phyloP scores from a whole-genome alignment of 2,329 filamentous ascomycete species.

The Sordariomycetes sp. region DNA sequence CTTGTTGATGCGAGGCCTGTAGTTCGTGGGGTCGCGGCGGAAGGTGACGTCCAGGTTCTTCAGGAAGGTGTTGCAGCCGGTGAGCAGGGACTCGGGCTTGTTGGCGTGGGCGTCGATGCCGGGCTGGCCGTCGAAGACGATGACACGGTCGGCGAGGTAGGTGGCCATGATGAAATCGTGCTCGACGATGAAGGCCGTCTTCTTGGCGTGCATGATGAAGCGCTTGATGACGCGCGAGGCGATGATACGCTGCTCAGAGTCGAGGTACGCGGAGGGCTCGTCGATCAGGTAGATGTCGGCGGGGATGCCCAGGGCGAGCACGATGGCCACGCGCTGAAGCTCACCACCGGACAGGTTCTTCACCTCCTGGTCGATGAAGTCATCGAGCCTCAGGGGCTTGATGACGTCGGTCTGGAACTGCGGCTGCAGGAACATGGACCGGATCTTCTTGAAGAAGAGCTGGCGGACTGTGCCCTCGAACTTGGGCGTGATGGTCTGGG shows the following conservation, averaged over 20 bases:
- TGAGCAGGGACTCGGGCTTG: slow-evolving; percentile 80
- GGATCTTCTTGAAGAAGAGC: slow-evolving; percentile 99
- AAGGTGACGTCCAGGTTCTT: slow-evolving; percentile 97
- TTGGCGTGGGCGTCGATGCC: slow-evolving; percentile 84
- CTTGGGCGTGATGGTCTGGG: slow-evolving; percentile 97
- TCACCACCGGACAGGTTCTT: slow-evolving; percentile 99
- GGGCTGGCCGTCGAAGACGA: slow-evolving; percentile 93
- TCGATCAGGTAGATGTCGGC: slow-evolving; percentile 98
- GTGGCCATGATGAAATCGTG: slow-evolving; percentile 98
- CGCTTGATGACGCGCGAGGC: slow-evolving; percentile 97
- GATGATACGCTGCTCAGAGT: slow-evolving; percentile 98
- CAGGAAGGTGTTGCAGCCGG: slow-evolving; percentile 92
- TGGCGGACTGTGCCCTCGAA: slow-evolving; percentile 95
- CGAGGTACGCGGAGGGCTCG: slow-evolving; percentile 92
- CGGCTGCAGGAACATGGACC: slow-evolving; percentile 87
- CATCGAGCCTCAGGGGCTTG: slow-evolving; percentile 97
- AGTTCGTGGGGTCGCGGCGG: slow-evolving; percentile 94
- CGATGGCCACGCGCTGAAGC: slow-evolving; percentile 97
- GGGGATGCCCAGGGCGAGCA: slow-evolving; percentile 87
- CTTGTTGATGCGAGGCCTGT: slow-evolving; percentile 98
- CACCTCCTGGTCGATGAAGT: slow-evolving; percentile 99
- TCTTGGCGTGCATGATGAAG: slow-evolving; percentile 99
- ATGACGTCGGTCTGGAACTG: slow-evolving; percentile 99
- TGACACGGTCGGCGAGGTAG: slow-evolving; percentile 78
- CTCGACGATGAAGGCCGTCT: slow-evolving; percentile 98